Evolutionary conservation across 2,329 filamentous ascomycete genomes (phyloP).

Genomic region (Lachnellula subtilissima): DNA sequence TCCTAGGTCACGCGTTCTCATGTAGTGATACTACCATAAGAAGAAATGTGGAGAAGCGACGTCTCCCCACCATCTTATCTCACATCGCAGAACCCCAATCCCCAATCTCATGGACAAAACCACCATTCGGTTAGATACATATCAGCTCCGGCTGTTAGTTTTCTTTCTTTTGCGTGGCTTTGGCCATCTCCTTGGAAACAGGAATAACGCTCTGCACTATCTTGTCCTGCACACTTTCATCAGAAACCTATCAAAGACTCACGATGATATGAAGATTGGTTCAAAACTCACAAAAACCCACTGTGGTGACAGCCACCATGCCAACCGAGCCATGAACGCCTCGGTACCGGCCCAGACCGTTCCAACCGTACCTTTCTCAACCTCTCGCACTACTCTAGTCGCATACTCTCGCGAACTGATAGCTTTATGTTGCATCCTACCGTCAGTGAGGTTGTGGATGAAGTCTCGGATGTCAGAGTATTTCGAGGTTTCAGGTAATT

Average conservation of each 20-base stretch:
- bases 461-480: conserved; percentile 7
- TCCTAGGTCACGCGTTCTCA: no score
- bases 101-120: background rate
- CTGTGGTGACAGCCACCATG: background rate
- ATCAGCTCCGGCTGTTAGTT: background rate
- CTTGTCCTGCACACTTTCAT: conserved; percentile 1
- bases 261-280: background rate
- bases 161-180: background rate
- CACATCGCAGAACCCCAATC: no score
- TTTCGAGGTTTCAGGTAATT: conserved; percentile 12
- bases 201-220: conserved; percentile 1
- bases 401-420: conserved; percentile 3
- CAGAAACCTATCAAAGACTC: background rate
- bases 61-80: no score
- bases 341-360: conserved; percentile 1
- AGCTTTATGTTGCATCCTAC: conserved; percentile 1
- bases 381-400: conserved; percentile 1
- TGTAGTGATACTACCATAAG: no score
- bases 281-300: background rate
- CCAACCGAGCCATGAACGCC: background rate
- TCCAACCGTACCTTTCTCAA: conserved; percentile 5
- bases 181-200: conserved; percentile 3
- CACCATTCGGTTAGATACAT: background rate
- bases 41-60: no score
- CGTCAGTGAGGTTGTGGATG: conserved; percentile 1